These are phyloP conservation scores for Tarenaya hassleriana DNA, from an alignment of 345 rosid genomes.

Conservation along the genomic window DNA sequence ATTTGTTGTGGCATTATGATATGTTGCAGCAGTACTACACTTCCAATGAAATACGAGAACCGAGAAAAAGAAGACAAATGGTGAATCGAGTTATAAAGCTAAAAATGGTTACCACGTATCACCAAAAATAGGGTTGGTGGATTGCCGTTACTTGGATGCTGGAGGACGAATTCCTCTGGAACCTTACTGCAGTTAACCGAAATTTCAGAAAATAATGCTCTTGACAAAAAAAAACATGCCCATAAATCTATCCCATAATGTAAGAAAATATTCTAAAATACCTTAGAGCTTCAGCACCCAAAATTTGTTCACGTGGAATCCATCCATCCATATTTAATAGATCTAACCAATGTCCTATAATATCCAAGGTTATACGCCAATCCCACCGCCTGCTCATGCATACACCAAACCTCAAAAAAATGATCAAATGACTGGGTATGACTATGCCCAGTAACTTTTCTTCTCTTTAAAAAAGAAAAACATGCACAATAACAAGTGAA, in stretches of 20 bases:
- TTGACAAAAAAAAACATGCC: slow-evolving; percentile 9
- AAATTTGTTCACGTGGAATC: slow-evolving; percentile 95
- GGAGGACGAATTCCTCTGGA: slow-evolving; percentile 70
- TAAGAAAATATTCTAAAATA: slow-evolving; percentile 22
- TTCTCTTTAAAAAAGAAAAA: neutral
- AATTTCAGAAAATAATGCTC: slow-evolving; percentile 11
- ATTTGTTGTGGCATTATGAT: too few relatives aligned
- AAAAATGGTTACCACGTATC: slow-evolving; percentile 46
- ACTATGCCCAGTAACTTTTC: slow-evolving; percentile 13
- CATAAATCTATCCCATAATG: too few relatives aligned
- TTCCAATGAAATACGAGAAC: too few relatives aligned
- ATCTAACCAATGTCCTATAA: slow-evolving; percentile 93
- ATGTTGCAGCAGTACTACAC: too few relatives aligned
- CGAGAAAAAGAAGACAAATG: too few relatives aligned
- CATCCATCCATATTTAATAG: slow-evolving; percentile 89
- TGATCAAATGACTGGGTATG: slow-evolving; percentile 6
- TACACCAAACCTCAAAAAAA: slow-evolving; percentile 15
- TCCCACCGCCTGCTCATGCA: slow-evolving; percentile 83
- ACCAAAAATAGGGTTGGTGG: slow-evolving; percentile 89
- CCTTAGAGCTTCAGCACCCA: slow-evolving; percentile 93
- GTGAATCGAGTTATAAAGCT: neutral
- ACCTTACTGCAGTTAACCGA: slow-evolving; percentile 57
- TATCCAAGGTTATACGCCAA: slow-evolving; percentile 69
- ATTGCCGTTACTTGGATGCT: slow-evolving; percentile 79
- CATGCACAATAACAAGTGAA: too few relatives aligned